These are phyloP conservation scores for Pseudogymnoascus sp. DNA, from an alignment of 2,329 filamentous ascomycete genomes.

Conservation along the genomic window DNA sequence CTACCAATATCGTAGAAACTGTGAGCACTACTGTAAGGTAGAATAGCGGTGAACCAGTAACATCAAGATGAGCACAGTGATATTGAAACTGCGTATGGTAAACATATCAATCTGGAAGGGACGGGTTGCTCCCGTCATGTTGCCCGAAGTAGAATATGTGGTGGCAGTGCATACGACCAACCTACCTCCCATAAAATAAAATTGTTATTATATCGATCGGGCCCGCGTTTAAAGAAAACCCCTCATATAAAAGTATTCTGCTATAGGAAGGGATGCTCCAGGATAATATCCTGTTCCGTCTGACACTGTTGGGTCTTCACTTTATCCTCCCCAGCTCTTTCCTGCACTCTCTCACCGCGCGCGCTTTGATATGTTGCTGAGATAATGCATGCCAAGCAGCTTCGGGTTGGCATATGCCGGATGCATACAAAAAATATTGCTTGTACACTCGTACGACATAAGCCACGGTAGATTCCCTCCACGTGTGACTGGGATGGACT, in stretches of 20 bases:
- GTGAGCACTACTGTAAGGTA: not conserved
- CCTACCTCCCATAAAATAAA: not conserved
- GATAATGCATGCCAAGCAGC: not conserved
- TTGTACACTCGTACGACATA: constrained; percentile 1
- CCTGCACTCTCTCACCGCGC: not conserved
- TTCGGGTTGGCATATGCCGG: not conserved
- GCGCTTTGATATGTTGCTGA: not conserved
- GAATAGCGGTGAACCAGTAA: not conserved
- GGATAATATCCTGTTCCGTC: not conserved
- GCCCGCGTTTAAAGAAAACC: not conserved
- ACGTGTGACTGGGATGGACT: not conserved
- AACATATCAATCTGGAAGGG: not conserved
- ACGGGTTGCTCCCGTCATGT: not conserved
- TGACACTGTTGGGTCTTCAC: not conserved
- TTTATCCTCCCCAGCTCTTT: not conserved
- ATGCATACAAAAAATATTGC: not conserved
- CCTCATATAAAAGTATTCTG: not conserved
- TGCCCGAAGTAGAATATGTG: not conserved
- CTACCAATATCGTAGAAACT: not conserved
- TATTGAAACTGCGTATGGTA: not conserved
- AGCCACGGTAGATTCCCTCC: not conserved
- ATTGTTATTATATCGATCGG: not conserved
- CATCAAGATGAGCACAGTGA: not conserved
- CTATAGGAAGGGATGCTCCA: not conserved
- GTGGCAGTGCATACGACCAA: not conserved